These are phyloP conservation scores for Trifolium dubium DNA, from an alignment of 306 rosid genomes.

Conservation along the genomic window DNA sequence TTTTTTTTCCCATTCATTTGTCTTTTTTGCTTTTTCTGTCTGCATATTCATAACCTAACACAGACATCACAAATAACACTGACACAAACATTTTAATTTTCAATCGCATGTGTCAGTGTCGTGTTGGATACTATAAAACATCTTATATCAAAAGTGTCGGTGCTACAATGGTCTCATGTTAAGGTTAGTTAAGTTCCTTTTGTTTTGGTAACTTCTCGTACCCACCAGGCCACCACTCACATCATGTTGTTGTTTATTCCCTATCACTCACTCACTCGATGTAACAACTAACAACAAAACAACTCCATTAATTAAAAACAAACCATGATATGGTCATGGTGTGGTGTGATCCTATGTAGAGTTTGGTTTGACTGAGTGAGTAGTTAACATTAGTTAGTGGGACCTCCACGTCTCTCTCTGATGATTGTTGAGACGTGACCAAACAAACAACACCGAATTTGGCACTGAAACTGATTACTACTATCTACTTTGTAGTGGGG, in stretches of 20 bases:
- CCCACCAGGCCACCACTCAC: constrained; percentile 16
- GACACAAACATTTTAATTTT: no score
- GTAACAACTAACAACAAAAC: constrained; percentile 18
- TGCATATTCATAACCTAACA: no score
- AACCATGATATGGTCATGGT: neutral
- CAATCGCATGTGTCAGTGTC: no score
- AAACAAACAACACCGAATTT: constrained; percentile 38
- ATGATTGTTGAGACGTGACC: constrained; percentile 13
- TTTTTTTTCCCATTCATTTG: neutral
- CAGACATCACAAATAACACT: no score
- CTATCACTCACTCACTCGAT: neutral
- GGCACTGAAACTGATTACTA: constrained; percentile 37
- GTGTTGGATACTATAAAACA: no score
- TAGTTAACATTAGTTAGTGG: constrained; percentile 2
- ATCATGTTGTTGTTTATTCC: constrained; percentile 17
- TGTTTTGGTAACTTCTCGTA: constrained; percentile 35
- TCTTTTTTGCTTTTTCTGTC: neutral
- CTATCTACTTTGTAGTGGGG: neutral
- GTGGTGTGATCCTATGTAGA: neutral
- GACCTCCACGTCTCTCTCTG: constrained; percentile 16
- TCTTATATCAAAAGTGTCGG: no score
- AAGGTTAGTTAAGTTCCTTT: neutral
- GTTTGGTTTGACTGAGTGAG: constrained; percentile 38
- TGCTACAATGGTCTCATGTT: neutral
- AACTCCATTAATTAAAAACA: constrained; percentile 22